Percentiles rank a stretch among this genome's conserved stretches.
These are phyloP conservation scores for Parascedosporium putredinis DNA, from an alignment of 2,329 filamentous ascomycete species.

Conservation along the genomic window DNA sequence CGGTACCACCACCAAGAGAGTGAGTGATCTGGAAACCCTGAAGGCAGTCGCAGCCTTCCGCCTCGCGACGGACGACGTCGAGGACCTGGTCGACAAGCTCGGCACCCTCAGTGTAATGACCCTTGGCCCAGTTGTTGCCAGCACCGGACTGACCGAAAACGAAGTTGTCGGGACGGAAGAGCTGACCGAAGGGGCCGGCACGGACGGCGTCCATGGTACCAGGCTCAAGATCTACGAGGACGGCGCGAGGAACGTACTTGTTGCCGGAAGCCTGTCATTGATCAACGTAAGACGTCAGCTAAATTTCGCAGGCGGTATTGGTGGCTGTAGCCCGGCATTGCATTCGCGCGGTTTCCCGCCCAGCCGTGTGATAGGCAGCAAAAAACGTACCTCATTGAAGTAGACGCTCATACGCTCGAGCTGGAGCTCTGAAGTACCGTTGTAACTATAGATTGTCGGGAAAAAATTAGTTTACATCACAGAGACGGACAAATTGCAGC, in stretches of 20 bases:
- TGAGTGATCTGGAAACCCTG: slow-evolving; percentile 99
- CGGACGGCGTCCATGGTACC: slow-evolving; percentile 99
- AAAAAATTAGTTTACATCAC: not conserved
- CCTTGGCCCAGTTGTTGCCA: slow-evolving; percentile 99
- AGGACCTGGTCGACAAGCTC: slow-evolving; percentile 97
- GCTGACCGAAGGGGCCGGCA: slow-evolving; percentile 93
- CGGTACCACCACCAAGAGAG: slow-evolving; percentile 99
- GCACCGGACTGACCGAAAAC: slow-evolving; percentile 99
- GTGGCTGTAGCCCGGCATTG: too few species aligned
- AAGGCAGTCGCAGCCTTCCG: slow-evolving; percentile 97
- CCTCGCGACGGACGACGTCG: slow-evolving; percentile 96
- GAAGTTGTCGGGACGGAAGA: slow-evolving; percentile 99
- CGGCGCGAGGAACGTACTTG: slow-evolving; percentile 98
- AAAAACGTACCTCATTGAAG: slow-evolving; percentile 62
- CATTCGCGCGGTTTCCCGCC: too few species aligned
- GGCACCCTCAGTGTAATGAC: slow-evolving; percentile 99
- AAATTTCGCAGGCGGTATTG: too few species aligned
- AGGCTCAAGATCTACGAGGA: slow-evolving; percentile 98
- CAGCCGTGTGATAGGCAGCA: not conserved
- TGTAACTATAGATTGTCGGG: slow-evolving; percentile 54
- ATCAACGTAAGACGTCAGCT: slow-evolving; percentile 3
- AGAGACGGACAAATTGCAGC: not conserved
- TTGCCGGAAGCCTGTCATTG: slow-evolving; percentile 70
- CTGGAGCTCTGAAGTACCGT: slow-evolving; percentile 96
- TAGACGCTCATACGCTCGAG: slow-evolving; percentile 99